Conservation (phyloP, 164 flowering plant species). For the Magnolia kwangsiensis region DNA sequence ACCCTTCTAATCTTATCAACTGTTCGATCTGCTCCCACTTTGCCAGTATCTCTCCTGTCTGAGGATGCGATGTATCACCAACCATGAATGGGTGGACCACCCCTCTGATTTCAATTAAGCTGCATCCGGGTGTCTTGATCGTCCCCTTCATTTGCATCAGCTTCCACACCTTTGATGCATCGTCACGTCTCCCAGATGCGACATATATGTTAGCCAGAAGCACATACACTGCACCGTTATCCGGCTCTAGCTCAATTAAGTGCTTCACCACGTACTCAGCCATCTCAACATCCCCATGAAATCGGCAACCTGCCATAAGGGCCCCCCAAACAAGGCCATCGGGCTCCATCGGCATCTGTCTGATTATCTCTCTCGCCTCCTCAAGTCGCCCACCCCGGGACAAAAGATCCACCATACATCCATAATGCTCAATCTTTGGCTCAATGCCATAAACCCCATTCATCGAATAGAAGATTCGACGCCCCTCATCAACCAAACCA, state of each 20-base stretch:
- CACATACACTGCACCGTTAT: slow-evolving; percentile 29
- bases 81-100: slow-evolving; percentile 31
- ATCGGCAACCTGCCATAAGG: slow-evolving; percentile 33
- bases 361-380: slow-evolving; percentile 26
- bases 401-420: slow-evolving; percentile 46
- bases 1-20: slow-evolving; percentile 24
- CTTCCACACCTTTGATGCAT: slow-evolving; percentile 20
- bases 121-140: slow-evolving; percentile 40
- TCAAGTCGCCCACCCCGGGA: slow-evolving; percentile 31
- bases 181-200: slow-evolving; percentile 25
- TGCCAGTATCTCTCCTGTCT: slow-evolving; percentile 17
- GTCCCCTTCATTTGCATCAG: slow-evolving; percentile 21
- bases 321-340: slow-evolving; percentile 40
- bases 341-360: slow-evolving; percentile 36
- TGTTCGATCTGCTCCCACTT: slow-evolving; percentile 30
- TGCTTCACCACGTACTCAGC: slow-evolving; percentile 25
- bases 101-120: slow-evolving; percentile 34
- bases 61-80: slow-evolving; percentile 30
- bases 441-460: slow-evolving; percentile 17
- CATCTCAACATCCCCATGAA: slow-evolving; percentile 23
- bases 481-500: slow-evolving; percentile 29
- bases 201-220: slow-evolving; percentile 29
- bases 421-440: slow-evolving; percentile 42
- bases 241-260: slow-evolving; percentile 26
- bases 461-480: slow-evolving; percentile 25